Percentiles rank a stretch among this genome's conserved stretches.
Conservation (phyloP, 2,329 filamentous ascomycete genomes). For the Fusarium sambucinum region DNA sequence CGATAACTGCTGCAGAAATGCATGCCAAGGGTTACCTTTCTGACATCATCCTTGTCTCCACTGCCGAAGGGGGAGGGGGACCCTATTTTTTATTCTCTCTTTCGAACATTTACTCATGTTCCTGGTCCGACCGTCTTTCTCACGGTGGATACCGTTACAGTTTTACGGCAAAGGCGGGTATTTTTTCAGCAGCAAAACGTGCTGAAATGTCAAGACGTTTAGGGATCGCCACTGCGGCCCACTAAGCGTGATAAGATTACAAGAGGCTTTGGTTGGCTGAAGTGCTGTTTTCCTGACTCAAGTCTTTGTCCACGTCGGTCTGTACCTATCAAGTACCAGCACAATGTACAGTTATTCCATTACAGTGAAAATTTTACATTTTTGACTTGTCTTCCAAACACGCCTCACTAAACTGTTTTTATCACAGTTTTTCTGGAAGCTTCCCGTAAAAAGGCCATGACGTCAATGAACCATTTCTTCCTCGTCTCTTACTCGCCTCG, state of each 20-base stretch:
- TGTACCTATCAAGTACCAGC: conserved; percentile 7
- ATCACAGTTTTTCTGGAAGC: conserved; percentile 28
- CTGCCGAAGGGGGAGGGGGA: conserved; percentile 20
- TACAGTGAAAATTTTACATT: conserved; percentile 34
- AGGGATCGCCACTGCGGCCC: conserved; percentile 39
- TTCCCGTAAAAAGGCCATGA: conserved; percentile 23
- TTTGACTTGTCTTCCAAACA: background rate
- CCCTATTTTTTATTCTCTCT: conserved; percentile 9
- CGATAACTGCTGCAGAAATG: conserved; percentile 12
- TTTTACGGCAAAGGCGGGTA: conserved; percentile 39
- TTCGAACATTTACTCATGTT: background rate
- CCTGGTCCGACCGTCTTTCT: conserved; percentile 29
- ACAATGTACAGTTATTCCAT: background rate
- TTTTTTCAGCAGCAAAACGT: background rate
- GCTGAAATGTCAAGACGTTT: conserved; percentile 12
- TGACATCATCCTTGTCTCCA: conserved; percentile 43
- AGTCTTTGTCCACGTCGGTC: conserved; percentile 35
- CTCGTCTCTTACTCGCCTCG: conserved; percentile 16
- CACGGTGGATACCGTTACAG: conserved; percentile 36
- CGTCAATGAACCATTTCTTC: conserved; percentile 19
- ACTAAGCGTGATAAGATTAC: conserved; percentile 37
- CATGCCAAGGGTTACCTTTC: conserved; percentile 27
- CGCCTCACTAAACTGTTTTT: background rate
- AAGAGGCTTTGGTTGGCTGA: conserved; percentile 29
- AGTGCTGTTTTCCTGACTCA: conserved; percentile 32